Conservation (phyloP, 2,329 filamentous ascomycete genomes). For the Diplodia seriata region DNA sequence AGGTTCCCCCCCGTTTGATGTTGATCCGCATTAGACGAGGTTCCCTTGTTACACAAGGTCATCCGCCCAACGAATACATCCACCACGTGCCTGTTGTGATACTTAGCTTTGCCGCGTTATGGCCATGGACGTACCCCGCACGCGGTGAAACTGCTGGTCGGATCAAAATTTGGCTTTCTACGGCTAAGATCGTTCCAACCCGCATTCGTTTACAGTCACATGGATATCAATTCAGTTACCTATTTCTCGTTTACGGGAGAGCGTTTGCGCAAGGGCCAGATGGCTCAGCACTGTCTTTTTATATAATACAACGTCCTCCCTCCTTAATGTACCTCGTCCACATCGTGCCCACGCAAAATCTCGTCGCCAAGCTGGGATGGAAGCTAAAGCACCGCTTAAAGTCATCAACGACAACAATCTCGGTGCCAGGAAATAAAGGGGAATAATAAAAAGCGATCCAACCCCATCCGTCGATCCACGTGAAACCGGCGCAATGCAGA, state of each 20-base stretch:
- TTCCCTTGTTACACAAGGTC: conserved; percentile 10
- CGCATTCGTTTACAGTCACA: background rate
- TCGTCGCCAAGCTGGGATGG: conserved; percentile 3
- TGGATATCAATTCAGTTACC: background rate
- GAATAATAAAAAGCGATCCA: conserved; percentile 22
- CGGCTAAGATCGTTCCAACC: background rate
- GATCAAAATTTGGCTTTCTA: too few species aligned
- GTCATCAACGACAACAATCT: conserved; percentile 26
- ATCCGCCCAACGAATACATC: background rate
- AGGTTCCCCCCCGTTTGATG: background rate
- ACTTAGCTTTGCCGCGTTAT: background rate
- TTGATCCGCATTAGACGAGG: background rate
- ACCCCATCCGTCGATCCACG: conserved; percentile 26
- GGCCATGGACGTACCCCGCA: background rate
- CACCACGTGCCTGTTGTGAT: conserved; percentile 6
- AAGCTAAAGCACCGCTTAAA: conserved; percentile 9
- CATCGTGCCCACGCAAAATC: background rate
- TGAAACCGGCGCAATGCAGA: conserved; percentile 30
- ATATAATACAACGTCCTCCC: conserved; percentile 30
- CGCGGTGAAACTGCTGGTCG: background rate
- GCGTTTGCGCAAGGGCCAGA: conserved; percentile 12
- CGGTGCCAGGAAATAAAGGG: conserved; percentile 19
- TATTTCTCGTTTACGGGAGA: conserved; percentile 2
- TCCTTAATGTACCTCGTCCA: conserved; percentile 4
- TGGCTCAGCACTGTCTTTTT: conserved; percentile 13